Evolutionary conservation across 495 filamentous ascomycete species (phyloP).

Genomic region (Echria macrotheca): DNA sequence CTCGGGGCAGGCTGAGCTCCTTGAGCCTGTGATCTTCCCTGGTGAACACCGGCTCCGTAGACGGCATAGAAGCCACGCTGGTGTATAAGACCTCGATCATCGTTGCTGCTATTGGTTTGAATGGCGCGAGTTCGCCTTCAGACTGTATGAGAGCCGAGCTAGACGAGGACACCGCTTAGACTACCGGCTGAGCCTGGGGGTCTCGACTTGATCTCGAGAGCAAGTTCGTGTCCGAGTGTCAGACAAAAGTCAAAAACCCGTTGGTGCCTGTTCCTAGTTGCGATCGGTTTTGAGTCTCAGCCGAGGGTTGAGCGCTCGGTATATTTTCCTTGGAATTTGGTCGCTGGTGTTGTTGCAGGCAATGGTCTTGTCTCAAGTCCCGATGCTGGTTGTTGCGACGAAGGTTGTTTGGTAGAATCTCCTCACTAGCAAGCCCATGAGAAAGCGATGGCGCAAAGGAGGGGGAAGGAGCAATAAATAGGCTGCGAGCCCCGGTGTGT

Average conservation of each 20-base stretch:
- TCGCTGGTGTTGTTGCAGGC: no score
- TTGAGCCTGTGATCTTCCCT: slow-evolving; percentile 27
- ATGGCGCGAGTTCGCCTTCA: neutral
- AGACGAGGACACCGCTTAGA: no score
- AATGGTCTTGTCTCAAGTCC: no score
- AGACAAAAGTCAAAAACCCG: no score
- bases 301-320: no score
- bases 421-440: slow-evolving; percentile 38
- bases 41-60: slow-evolving; percentile 14
- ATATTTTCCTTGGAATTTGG: no score
- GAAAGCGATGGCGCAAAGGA: slow-evolving; percentile 10
- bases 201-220: no score
- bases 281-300: no score
- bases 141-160: neutral
- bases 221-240: no score
- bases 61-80: slow-evolving; percentile 12
- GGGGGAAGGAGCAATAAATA: slow-evolving; percentile 1
- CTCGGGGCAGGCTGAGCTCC: slow-evolving; percentile 16
- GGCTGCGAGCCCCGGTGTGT: no score
- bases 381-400: slow-evolving; percentile 19
- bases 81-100: slow-evolving; percentile 27
- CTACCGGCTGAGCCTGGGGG: no score
- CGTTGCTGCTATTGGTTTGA: neutral
- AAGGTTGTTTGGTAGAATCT: slow-evolving; percentile 10
- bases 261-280: no score